Evolutionary conservation across 2,329 filamentous ascomycete species (phyloP).

Genomic region (Clathrospora elynae): DNA sequence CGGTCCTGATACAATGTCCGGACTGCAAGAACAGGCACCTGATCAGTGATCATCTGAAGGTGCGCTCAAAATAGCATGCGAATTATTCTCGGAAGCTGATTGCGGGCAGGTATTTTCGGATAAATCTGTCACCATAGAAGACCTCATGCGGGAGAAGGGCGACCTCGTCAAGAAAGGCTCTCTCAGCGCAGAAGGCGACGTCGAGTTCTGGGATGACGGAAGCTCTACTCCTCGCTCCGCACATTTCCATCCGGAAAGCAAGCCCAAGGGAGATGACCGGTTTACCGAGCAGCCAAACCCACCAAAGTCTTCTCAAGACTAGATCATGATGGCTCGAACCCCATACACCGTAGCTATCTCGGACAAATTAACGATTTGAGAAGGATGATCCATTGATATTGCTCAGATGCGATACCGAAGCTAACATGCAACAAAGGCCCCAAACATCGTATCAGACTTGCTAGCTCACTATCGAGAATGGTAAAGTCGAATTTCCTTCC

Average conservation of each 20-base stretch:
- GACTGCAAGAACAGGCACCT: conserved; percentile 84
- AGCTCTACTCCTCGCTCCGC: conserved; percentile 46
- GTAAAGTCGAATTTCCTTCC: too few relatives aligned
- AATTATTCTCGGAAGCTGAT: conserved; percentile 8
- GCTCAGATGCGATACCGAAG: too few relatives aligned
- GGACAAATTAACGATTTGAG: too few relatives aligned
- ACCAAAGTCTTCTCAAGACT: conserved; percentile 19
- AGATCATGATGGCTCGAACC: too few relatives aligned
- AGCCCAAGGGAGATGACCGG: conserved; percentile 31
- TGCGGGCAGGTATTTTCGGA: conserved; percentile 71
- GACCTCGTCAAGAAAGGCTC: conserved; percentile 73
- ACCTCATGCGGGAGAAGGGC: conserved; percentile 77
- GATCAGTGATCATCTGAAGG: conserved; percentile 85
- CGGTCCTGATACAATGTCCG: conserved; percentile 86
- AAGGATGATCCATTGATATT: too few relatives aligned
- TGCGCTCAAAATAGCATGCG: conserved; percentile 29
- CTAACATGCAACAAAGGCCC: too few relatives aligned
- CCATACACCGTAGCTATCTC: too few relatives aligned
- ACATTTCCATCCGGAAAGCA: conserved; percentile 40
- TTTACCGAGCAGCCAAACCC: conserved; percentile 25
- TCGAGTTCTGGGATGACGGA: conserved; percentile 90
- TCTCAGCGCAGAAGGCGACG: conserved; percentile 76
- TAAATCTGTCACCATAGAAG: conserved; percentile 71
- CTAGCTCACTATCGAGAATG: too few relatives aligned
- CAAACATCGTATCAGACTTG: too few relatives aligned